Base-by-base conservation (phyloP, 2,329 filamentous ascomycete species). In the Lizonia empirigonia region DNA sequence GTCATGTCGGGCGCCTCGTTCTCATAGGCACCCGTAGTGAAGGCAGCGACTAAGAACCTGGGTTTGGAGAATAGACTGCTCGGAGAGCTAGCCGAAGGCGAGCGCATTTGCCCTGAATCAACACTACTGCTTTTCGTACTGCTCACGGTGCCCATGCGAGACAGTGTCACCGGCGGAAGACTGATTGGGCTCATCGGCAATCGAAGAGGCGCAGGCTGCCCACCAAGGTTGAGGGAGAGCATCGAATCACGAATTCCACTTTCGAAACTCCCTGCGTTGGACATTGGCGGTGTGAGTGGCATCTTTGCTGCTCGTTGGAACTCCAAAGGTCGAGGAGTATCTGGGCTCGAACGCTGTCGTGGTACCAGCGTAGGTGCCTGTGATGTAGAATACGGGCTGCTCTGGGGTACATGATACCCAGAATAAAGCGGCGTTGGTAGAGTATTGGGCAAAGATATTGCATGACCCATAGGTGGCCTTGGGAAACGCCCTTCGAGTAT, bases 271-370 rank as follows among this genome's bases (percentile, higher is more conserved):
- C 47, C 50, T 38, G 47, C 45, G 10, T 44, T 39, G 1, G 59
- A 62, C 41, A 56, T 56, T 9, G 59, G 53, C 13, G 58, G 59
- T 3, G 53, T 62, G 18, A 55, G 33, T 7, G 55, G 57, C 12
- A 52, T 32, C 9, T 48, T 54, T 18, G 52, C 32, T 13, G 51
- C 18, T 26, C 42, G 45, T 15, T 38, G 44, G 20, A 59, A 57
- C 3, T 37, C 50, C 22, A 62, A 20, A 24, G 59, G 55, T 20
- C 49, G 48, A 23, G 55, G 55, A n/a, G 34, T n/a, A 13, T 44
- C 24, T 7, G 45, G 7, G 20, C n/a, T 15, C 29, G 29, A 18
- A 8, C 39, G 40, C 23, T 24, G 32, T 34, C n/a, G 33, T 15
- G 35, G 15, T 22, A 38, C 30, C 19, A 44, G n/a, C n/a, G 34